Base-by-base conservation (phyloP, 2,329 filamentous ascomycete species). In the Parastagonospora nodorum region DNA sequence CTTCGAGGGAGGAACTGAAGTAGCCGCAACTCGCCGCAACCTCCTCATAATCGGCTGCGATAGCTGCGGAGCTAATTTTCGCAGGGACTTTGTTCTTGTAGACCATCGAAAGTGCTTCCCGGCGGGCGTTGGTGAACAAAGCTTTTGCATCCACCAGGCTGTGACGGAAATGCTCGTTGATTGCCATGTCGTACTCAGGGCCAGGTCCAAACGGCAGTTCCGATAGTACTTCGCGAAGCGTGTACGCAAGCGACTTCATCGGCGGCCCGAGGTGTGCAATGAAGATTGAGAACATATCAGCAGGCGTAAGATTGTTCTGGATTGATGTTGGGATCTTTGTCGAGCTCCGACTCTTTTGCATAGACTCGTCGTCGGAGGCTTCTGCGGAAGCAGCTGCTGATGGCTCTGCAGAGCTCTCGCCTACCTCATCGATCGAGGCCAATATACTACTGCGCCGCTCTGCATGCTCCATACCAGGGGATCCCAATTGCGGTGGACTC, bases 11-110 rank as follows among this genome's bases (percentile, higher is more conserved):
- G 70, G 94, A 97, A 68, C 90, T 93, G 69, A 97, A 99, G 74
- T 97, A 92, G 0, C 94, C 93, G 67, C 94, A 99, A 49, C 92
- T 95, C n/a, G 94, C 93, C 35, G 93, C 92, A 9, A 97, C 92
- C 73, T 99, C 94, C 71, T 99, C 94, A 50, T 96, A 92, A 71
- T 97, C 94, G 2, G 93, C 94, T 67, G 95, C 88, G 8, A 93
- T 82, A 55, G 88, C 88, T 45, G 90, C 82, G 0, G 88, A 87
- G 36, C 85, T 82, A 2, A 85, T 79, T 50, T 84, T 84, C 9
- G 84, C 84, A 33, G 92, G 80, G 61, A 92, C 87, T 53, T 92
- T 91, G 44, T 84, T 89, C 56, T 84, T 86, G 73, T 99, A 97
- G 1, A 99, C 80, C 50, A 88, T 82, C 49, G 86, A 82, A 6